Evolutionary conservation across 2,329 filamentous ascomycete genomes (phyloP).

Genomic region (Monosporascus sp.): DNA sequence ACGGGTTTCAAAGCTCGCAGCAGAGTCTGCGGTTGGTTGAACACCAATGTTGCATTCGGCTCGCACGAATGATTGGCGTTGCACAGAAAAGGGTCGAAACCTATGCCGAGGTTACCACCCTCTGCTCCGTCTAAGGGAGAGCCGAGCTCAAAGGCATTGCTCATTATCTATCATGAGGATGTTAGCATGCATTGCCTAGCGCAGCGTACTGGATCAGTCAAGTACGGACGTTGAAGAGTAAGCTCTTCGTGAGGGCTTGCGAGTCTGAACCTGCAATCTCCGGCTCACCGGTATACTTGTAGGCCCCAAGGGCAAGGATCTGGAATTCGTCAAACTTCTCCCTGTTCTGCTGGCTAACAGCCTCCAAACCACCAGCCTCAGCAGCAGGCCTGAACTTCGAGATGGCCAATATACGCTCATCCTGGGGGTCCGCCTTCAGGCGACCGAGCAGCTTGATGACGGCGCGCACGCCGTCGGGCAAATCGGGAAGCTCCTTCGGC

Average conservation of each 20-base stretch:
- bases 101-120: conserved; percentile 11
- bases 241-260: conserved; percentile 8
- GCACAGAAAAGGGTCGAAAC: conserved; percentile 22
- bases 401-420: conserved; percentile 9
- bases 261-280: conserved; percentile 9
- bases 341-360: conserved; percentile 11
- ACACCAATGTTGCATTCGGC: conserved; percentile 41
- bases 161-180: conserved; percentile 11
- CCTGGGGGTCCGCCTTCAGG: conserved; percentile 14
- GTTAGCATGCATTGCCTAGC: conserved; percentile 1
- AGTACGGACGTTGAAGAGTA: conserved; percentile 19
- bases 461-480: conserved; percentile 17
- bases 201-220: neutral
- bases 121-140: conserved; percentile 16
- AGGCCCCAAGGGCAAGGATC: conserved; percentile 16
- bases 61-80: conserved; percentile 45
- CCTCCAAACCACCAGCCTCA: conserved; percentile 7
- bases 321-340: conserved; percentile 16
- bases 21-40: conserved; percentile 38
- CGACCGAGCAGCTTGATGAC: conserved; percentile 22
- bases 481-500: conserved; percentile 13
- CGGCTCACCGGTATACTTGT: conserved; percentile 15
- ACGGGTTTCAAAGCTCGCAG: conserved; percentile 41
- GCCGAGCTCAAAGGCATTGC: conserved; percentile 12
- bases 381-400: conserved; percentile 14